Percentiles rank a stretch among this genome's conserved stretches.
Evolutionary conservation across 495 filamentous ascomycete genomes (phyloP).

Genomic region (Elaphomyces granulatus): DNA sequence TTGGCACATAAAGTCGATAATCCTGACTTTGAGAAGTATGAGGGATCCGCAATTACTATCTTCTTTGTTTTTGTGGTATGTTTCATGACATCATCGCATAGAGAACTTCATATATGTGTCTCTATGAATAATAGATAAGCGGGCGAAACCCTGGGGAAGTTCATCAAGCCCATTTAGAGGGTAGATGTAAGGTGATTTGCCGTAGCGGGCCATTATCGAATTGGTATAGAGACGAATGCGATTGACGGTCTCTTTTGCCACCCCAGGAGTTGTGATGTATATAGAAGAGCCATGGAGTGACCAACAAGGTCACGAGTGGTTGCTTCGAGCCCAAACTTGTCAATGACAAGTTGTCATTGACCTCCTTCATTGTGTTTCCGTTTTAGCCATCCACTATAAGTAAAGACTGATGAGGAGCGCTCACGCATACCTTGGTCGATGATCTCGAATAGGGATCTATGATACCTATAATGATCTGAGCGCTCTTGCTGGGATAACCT

Average conservation of each 20-base stretch:
- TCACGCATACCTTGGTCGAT: constrained; percentile 65
- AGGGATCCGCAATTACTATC: constrained; percentile 87
- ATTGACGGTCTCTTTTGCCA: constrained; percentile 73
- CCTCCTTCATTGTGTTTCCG: constrained; percentile 73
- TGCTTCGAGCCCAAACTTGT: constrained; percentile 90
- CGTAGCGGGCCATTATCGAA: constrained; percentile 90
- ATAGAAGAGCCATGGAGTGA: constrained; percentile 94
- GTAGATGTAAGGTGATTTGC: constrained; percentile 98
- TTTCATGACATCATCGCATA: constrained; percentile 75
- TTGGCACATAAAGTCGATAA: constrained; percentile 77
- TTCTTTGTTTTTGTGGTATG: constrained; percentile 92
- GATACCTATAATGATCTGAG: no score
- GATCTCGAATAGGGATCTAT: no score
- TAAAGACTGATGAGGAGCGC: neutral
- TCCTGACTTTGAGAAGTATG: constrained; percentile 91
- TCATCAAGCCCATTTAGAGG: constrained; percentile 95
- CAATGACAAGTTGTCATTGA: no score
- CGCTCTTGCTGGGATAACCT: no score
- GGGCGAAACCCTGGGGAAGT: constrained; percentile 95
- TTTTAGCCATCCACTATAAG: constrained; percentile 16
- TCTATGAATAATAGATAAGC: constrained; percentile 93
- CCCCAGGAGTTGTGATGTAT: constrained; percentile 63
- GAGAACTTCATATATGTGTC: constrained; percentile 93
- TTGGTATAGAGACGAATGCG: constrained; percentile 95
- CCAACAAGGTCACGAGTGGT: constrained; percentile 91